Evolutionary conservation across 2,329 filamentous ascomycete species (phyloP), one percentile per base, ranked within the genome.

Genomic region (Sporothrix brasiliensis): DNA sequence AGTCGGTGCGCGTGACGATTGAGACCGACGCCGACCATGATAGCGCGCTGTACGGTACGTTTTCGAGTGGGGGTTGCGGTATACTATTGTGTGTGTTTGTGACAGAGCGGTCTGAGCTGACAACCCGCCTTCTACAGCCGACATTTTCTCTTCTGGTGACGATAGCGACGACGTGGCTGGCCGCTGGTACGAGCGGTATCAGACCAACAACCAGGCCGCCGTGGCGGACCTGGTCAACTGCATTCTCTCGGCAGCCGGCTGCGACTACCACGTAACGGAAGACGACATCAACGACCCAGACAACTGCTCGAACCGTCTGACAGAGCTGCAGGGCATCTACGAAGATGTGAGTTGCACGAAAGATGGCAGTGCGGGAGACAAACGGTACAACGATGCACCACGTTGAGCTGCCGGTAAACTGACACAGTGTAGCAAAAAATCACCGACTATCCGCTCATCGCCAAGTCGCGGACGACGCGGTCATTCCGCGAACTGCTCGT

Each of bases 221-320:
- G 80, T 90, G 73, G 84, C 85, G 19, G 88, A 90, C 65, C 80
- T 91, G 69, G 85, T 91, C 75, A 91, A 91, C 79, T 89, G 88
- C 74, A 85, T 91, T 49, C 80, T 91, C 50, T 86, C 87, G 76
- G 87, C 92, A 73, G 89, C 94, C 21, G 95, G 95, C 41, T 97
- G 94, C 78, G 88, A 92, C 69, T 84, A 92, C 69, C 87, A 91
- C 74, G 88, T 99, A 69, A 91, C 90, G 11, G 86, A 88, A 52
- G 89, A 95, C 77, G 93, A 98, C 78, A 92, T 97, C 73, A 89
- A 90, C 74, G 94, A 99, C 78, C 89, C 93, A 9, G 95, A 99
- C 78, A 93, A 95, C 77, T 92, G 91, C 63, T 88, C 92, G 21
- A 89, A 89, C 76, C 89, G 89, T 77, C 83, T 99, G 60, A 84